A percentile compares a stretch with the other conserved stretches of the same genome.
These are phyloP conservation scores for Phialemonium atrogriseum DNA, from an alignment of 2,329 filamentous ascomycete species.

Conservation along the genomic window DNA sequence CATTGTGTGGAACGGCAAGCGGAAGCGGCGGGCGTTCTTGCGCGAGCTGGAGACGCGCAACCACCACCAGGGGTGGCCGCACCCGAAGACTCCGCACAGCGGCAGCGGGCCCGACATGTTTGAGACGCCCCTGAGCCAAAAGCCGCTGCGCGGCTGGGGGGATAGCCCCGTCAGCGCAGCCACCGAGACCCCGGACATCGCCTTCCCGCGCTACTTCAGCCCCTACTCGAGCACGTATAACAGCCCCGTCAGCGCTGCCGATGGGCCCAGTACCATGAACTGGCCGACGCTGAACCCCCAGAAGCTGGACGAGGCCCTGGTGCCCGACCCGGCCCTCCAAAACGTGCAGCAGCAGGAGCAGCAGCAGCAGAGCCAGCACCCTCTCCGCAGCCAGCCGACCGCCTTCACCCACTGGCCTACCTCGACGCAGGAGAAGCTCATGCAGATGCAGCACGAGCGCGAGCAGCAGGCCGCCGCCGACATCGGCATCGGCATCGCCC, in stretches of 20 bases:
- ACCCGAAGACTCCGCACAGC: conserved; percentile 17
- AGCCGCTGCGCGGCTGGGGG: conserved; percentile 43
- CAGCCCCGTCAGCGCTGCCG: conserved; percentile 43
- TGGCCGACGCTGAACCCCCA: conserved; percentile 15
- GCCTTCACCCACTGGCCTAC: conserved; percentile 16
- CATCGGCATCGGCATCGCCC: conserved; percentile 32
- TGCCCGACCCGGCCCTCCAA: conserved; percentile 10
- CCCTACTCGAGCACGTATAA: conserved; percentile 53
- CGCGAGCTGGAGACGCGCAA: conserved; percentile 32
- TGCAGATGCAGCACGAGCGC: conserved; percentile 17
- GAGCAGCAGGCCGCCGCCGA: conserved; percentile 17
- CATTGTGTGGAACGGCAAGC: conserved; percentile 49
- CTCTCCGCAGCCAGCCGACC: conserved; percentile 9
- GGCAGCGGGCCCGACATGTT: conserved; percentile 28
- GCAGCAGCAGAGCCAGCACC: conserved; percentile 7
- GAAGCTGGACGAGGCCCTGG: conserved; percentile 16
- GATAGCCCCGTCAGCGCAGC: conserved; percentile 39
- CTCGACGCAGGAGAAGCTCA: conserved; percentile 14
- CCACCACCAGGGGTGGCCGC: conserved; percentile 32
- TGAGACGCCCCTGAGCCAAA: conserved; percentile 47
- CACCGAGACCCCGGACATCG: conserved; percentile 21
- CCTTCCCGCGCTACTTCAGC: conserved; percentile 42
- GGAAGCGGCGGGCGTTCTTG: conserved; percentile 44
- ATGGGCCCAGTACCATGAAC: conserved; percentile 12
- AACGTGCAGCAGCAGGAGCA: conserved; percentile 3